phyloP scores from a whole-genome alignment of 495 filamentous ascomycete species.

The Darksidea phi region DNA sequence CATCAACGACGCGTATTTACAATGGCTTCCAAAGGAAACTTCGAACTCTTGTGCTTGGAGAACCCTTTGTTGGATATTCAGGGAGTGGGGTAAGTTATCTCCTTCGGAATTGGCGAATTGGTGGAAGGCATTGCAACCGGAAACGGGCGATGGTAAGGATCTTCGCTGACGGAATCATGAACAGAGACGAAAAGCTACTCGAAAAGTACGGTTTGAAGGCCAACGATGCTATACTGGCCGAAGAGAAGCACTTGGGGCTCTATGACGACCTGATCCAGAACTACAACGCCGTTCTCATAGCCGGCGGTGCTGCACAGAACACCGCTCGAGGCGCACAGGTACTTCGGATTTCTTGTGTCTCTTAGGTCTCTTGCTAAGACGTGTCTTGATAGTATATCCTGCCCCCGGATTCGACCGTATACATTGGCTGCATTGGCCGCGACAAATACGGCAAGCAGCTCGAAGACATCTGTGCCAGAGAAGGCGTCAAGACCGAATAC shows the following conservation, averaged over 20 bases:
- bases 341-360: constrained; percentile 16
- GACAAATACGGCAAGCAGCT: constrained; percentile 90
- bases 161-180: not conserved
- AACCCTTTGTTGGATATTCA: constrained; percentile 98
- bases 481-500: constrained; percentile 89
- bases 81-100: constrained; percentile 62
- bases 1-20: not conserved
- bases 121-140: not conserved
- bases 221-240: constrained; percentile 96
- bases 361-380: not conserved
- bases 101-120: constrained; percentile 3
- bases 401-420: constrained; percentile 79
- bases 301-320: constrained; percentile 97
- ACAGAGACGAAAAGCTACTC: constrained; percentile 71
- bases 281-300: constrained; percentile 87
- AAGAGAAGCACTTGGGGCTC: constrained; percentile 80
- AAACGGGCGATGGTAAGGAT: not conserved
- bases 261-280: constrained; percentile 89
- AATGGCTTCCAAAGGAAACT: constrained; percentile 76
- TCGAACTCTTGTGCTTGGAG: constrained; percentile 84
- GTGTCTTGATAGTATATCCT: constrained; percentile 71
- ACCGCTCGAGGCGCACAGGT: constrained; percentile 90
- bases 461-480: constrained; percentile 71
- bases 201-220: constrained; percentile 89
- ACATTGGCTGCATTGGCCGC: constrained; percentile 86